Conservation (phyloP, 345 rosid species). For the Syzygium aromaticum region DNA sequence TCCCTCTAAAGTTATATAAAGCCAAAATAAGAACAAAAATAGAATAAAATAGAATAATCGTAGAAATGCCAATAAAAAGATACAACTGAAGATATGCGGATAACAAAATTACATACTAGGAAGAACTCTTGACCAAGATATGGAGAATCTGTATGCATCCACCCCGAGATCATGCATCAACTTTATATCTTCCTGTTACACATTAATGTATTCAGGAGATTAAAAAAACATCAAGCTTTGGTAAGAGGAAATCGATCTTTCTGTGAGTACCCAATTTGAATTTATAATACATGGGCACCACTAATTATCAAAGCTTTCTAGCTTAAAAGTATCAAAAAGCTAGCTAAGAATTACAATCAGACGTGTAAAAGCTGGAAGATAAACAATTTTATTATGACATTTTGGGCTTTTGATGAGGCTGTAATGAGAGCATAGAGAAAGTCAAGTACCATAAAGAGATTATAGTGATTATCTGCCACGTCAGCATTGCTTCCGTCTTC, state of each 20-base stretch:
- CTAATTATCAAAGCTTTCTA: neutral
- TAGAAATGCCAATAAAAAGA: neutral
- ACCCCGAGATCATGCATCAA: conserved; percentile 12
- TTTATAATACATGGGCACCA: neutral
- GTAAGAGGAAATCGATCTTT: neutral
- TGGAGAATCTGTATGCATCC: conserved; percentile 16
- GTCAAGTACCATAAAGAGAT: conserved; percentile 10
- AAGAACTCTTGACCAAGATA: conserved; percentile 20
- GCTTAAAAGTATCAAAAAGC: neutral
- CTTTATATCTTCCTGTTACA: conserved; percentile 12
- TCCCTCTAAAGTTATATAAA: conserved; percentile 10
- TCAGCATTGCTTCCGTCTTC: conserved; percentile 14
- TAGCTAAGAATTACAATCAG: neutral
- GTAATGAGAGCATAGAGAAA: neutral
- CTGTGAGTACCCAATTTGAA: neutral
- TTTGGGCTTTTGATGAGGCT: neutral
- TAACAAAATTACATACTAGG: conserved; percentile 7
- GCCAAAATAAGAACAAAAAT: neutral
- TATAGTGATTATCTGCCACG: conserved; percentile 15
- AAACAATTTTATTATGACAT: neutral
- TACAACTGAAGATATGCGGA: neutral
- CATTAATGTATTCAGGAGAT: neutral
- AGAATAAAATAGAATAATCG: neutral
- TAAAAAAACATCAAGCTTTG: neutral
- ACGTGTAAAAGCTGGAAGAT: neutral